These are phyloP conservation scores for Candida hispaniensis DNA, from an alignment of 805 yeast species.

Conservation along the genomic window DNA sequence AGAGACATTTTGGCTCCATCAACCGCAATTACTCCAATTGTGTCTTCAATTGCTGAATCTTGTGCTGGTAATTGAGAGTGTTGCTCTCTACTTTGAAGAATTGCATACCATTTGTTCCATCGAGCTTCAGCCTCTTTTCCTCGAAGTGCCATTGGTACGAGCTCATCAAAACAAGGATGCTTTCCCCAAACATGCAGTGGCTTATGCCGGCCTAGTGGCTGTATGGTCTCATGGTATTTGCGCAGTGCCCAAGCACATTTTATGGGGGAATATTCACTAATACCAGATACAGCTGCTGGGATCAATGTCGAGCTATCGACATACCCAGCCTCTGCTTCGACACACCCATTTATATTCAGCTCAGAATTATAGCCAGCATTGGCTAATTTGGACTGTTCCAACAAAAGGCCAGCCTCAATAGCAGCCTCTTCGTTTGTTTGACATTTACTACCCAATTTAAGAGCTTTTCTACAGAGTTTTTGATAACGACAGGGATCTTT, in stretches of 20 bases:
- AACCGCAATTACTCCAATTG: constrained; percentile 33
- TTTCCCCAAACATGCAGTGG: constrained; percentile 20
- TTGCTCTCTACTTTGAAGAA: constrained; percentile 4
- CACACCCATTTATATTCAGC: constrained; percentile 26
- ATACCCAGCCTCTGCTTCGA: constrained; percentile 34
- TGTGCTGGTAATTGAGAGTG: background rate
- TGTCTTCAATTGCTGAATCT: constrained; percentile 25
- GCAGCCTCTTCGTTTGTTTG: constrained; percentile 20
- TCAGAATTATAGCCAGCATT: constrained; percentile 36
- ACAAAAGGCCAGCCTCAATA: constrained; percentile 22
- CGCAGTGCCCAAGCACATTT: constrained; percentile 22
- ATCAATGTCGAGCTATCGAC: constrained; percentile 17
- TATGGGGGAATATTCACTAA: constrained; percentile 27
- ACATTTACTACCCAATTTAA: constrained; percentile 19
- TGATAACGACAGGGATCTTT: no score
- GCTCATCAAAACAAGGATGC: no score
- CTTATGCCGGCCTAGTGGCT: constrained; percentile 12
- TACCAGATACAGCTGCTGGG: constrained; percentile 29
- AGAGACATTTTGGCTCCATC: constrained; percentile 25
- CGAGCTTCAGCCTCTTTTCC: constrained; percentile 17
- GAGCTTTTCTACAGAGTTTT: constrained; percentile 21
- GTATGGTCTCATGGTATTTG: constrained; percentile 10
- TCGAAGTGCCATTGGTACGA: no score
- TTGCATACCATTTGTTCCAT: constrained; percentile 19
- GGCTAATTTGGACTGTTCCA: constrained; percentile 30